Conservation (phyloP, 176 grass and related monocot genomes). For the Bothriochloa decipiens region DNA sequence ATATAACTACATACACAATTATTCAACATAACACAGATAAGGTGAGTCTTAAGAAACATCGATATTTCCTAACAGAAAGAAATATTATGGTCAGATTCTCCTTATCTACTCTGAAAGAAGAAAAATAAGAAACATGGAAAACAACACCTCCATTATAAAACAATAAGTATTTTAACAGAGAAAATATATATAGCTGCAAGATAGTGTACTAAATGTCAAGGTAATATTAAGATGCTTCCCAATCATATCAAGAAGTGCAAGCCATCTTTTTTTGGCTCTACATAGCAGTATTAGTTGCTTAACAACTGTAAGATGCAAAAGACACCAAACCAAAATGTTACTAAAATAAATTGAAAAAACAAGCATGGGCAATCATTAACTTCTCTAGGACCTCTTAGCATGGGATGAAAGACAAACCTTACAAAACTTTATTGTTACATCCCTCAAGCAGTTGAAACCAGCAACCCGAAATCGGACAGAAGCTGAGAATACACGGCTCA, state of each 20-base stretch:
- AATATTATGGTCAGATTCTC: conserved; percentile 1
- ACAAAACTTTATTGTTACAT: conserved; percentile 85
- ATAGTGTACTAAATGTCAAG: not conserved
- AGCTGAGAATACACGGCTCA: conserved; percentile 74
- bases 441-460: conserved; percentile 94
- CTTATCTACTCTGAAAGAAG: not conserved
- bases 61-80: conserved; percentile 30
- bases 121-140: not conserved
- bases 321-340: not conserved
- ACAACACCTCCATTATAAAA: not conserved
- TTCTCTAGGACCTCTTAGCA: conserved; percentile 24
- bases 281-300: too few species aligned
- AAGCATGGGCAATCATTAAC: conserved; percentile 12
- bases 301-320: too few species aligned
- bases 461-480: conserved; percentile 90
- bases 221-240: conserved; percentile 27
- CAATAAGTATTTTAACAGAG: not conserved
- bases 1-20: conserved; percentile 12
- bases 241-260: conserved; percentile 4
- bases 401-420: conserved; percentile 65
- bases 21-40: conserved; percentile 23
- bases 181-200: not conserved
- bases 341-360: conserved; percentile 29
- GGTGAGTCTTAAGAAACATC: conserved; percentile 17
- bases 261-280: conserved; percentile 4